Evolutionary conservation across 495 filamentous ascomycete species (phyloP).

Genomic region (Tetracladium marchalianum): DNA sequence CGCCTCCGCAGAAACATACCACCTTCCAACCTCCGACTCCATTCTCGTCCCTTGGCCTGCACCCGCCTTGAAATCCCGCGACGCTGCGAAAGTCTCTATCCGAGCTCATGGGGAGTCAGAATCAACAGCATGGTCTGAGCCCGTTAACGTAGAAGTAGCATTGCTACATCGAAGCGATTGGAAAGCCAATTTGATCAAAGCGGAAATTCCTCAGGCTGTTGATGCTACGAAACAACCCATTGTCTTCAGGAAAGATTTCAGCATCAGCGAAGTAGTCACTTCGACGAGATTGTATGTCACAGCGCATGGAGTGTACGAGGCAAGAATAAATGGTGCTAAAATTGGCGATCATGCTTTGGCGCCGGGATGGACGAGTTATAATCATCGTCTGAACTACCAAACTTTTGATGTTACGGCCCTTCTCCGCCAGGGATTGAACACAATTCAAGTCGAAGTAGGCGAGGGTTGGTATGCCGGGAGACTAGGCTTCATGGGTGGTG

Average conservation of each 20-base stretch:
- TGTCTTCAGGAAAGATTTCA: constrained; percentile 10
- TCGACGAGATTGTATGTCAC: constrained; percentile 40
- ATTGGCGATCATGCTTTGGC: constrained; percentile 38
- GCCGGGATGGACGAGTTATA: constrained; percentile 46
- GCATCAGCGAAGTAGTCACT: background rate
- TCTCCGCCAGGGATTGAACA: constrained; percentile 25
- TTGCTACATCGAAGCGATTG: constrained; percentile 29
- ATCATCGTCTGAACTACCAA: constrained; percentile 38
- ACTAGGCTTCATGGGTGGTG: constrained; percentile 16
- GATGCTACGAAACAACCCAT: constrained; percentile 17
- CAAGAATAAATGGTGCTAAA: constrained; percentile 35
- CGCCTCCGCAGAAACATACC: no score
- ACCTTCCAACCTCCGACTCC: no score
- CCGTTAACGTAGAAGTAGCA: constrained; percentile 29
- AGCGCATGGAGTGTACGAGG: constrained; percentile 38
- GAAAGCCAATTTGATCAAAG: constrained; percentile 24
- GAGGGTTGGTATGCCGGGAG: constrained; percentile 47
- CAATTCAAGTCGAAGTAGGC: constrained; percentile 37
- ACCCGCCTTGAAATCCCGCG: no score
- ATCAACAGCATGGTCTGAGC: constrained; percentile 24
- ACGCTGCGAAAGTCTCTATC: no score
- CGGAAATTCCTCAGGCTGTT: constrained; percentile 24
- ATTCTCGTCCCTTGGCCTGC: no score
- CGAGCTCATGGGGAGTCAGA: no score
- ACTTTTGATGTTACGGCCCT: constrained; percentile 38